A percentile compares a stretch with the other conserved stretches of the same genome.
Conservation (phyloP, 352 stramenopile genomes). For the Globisporangium cystogenes region DNA sequence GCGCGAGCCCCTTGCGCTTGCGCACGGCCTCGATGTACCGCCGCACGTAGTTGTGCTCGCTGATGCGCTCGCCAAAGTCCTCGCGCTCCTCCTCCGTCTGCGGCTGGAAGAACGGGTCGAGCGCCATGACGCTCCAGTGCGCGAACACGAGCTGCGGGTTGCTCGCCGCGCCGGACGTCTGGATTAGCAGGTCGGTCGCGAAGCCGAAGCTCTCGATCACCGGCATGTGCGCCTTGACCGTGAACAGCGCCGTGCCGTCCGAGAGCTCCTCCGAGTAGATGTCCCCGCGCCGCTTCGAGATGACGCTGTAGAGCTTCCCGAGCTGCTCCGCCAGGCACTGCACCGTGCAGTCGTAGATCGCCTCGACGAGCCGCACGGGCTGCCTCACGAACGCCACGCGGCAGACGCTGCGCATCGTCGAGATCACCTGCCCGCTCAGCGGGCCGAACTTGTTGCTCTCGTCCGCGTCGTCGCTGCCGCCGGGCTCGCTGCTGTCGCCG, state of each 20-base stretch:
- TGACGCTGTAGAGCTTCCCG: conserved; percentile 92
- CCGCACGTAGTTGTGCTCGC: conserved; percentile 92
- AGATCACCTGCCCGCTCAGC: conserved; percentile 79
- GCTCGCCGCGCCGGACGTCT: conserved; percentile 94
- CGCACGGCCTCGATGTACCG: conserved; percentile 93
- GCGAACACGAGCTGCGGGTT: conserved; percentile 95
- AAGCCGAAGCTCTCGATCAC: conserved; percentile 94
- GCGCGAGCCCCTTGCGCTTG: conserved; percentile 91
- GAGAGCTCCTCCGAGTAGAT: conserved; percentile 85
- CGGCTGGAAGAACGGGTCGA: conserved; percentile 96
- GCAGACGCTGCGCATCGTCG: conserved; percentile 66
- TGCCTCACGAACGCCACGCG: conserved; percentile 77
- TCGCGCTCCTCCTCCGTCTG: conserved; percentile 94
- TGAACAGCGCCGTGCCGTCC: conserved; percentile 93
- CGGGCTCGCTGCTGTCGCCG: too few species aligned
- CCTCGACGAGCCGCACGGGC: conserved; percentile 88
- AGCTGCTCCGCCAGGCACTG: conserved; percentile 88
- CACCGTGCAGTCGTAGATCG: conserved; percentile 87
- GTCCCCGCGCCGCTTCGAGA: conserved; percentile 91
- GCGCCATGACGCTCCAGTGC: conserved; percentile 92
- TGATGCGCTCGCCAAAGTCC: conserved; percentile 91
- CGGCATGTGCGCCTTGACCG: conserved; percentile 90
- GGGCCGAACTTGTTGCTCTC: conserved; percentile 50
- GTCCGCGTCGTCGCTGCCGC: conserved; percentile 15
- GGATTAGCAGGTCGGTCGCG: conserved; percentile 89